These are phyloP conservation scores for Sarcomyxa edulis DNA, from an alignment of 768 basidiomycete genomes.

Conservation along the genomic window DNA sequence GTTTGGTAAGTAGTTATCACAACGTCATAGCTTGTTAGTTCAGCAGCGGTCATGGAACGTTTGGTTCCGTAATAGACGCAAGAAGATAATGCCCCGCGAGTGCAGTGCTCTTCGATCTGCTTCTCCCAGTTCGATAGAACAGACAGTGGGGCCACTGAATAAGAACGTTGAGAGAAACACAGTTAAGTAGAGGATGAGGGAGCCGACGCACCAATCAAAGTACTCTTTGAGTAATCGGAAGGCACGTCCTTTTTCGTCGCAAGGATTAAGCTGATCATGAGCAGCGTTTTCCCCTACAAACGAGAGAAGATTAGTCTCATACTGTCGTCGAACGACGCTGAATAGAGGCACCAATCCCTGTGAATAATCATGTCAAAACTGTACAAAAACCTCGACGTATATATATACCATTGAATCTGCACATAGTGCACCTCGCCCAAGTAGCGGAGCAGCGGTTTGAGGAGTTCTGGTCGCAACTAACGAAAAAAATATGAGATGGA, in stretches of 20 bases:
- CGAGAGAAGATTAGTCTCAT: slow-evolving; percentile 4
- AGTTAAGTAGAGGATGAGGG: background rate
- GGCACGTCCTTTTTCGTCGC: slow-evolving; percentile 68
- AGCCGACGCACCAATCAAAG: slow-evolving; percentile 64
- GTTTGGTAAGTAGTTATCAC: slow-evolving; percentile 85
- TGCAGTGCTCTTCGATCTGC: slow-evolving; percentile 72
- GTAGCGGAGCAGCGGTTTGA: slow-evolving; percentile 52
- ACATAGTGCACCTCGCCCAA: slow-evolving; percentile 83
- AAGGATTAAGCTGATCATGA: slow-evolving; percentile 77
- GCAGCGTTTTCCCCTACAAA: slow-evolving; percentile 81
- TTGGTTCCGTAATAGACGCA: slow-evolving; percentile 71
- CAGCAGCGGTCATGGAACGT: slow-evolving; percentile 51
- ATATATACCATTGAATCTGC: slow-evolving; percentile 87
- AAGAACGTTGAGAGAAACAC: background rate
- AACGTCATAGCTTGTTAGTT: slow-evolving; percentile 66
- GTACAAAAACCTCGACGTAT: slow-evolving; percentile 3
- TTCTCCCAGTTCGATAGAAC: slow-evolving; percentile 88
- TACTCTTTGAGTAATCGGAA: slow-evolving; percentile 53
- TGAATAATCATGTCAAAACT: slow-evolving; percentile 2
- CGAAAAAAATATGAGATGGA: slow-evolving; percentile 1
- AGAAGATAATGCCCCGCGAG: slow-evolving; percentile 40
- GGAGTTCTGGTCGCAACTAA: slow-evolving; percentile 80
- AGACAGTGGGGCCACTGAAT: slow-evolving; percentile 72
- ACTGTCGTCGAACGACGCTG: background rate
- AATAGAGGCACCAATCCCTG: slow-evolving; percentile 37